Evolutionary conservation across 345 rosid genomes (phyloP).

Genomic region (Populus pruinosa): DNA sequence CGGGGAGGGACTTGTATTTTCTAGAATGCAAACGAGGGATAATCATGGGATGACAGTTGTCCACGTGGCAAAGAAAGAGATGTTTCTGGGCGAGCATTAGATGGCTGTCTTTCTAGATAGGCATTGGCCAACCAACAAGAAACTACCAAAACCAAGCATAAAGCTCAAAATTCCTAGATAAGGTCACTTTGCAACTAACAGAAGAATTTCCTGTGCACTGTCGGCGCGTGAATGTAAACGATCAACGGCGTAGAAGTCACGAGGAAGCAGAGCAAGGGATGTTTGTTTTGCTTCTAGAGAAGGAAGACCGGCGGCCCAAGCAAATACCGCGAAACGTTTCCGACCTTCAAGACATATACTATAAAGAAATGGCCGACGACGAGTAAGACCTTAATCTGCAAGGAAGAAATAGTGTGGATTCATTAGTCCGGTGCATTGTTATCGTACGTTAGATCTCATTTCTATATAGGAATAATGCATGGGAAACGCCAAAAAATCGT

Average conservation of each 20-base stretch:
- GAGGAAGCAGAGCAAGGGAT: neutral
- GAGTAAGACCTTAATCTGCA: neutral
- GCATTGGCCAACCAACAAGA: constrained; percentile 21
- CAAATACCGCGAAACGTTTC: neutral
- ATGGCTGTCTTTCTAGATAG: constrained; percentile 18
- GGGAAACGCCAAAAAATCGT: too few relatives aligned
- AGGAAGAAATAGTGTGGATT: neutral
- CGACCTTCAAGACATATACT: neutral
- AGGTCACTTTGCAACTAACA: neutral
- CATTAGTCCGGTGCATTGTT: too few relatives aligned
- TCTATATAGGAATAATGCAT: too few relatives aligned
- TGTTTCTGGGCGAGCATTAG: constrained; percentile 1
- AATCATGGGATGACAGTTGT: neutral
- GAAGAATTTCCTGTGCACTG: neutral
- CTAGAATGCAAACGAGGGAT: constrained; percentile 4
- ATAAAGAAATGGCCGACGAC: neutral
- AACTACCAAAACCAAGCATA: constrained; percentile 19
- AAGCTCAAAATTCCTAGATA: neutral
- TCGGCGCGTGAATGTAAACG: neutral
- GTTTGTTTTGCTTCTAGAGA: neutral
- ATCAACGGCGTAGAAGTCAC: neutral
- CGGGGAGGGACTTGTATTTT: too few relatives aligned
- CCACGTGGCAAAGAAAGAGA: constrained; percentile 22
- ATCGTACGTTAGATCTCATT: too few relatives aligned
- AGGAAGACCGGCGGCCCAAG: neutral